Percentiles rank a stretch among this genome's conserved stretches.
Evolutionary conservation across 2,329 filamentous ascomycete genomes (phyloP).

Genomic region (Colletotrichum falcatum): DNA sequence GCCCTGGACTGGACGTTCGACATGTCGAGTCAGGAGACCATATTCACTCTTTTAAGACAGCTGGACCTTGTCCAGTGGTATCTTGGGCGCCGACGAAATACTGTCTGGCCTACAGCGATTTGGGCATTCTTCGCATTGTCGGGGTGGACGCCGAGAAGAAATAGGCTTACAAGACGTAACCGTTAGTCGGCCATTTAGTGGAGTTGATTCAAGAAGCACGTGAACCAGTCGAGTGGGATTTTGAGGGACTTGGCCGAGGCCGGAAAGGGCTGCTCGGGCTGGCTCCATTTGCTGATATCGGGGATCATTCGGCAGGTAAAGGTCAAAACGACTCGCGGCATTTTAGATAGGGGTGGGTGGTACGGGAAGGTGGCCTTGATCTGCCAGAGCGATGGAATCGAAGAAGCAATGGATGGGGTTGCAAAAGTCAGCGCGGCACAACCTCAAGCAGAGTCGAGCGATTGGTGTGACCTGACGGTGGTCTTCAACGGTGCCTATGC

Average conservation of each 20-base stretch:
- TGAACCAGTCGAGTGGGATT: no score
- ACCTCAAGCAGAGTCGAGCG: constrained; percentile 7
- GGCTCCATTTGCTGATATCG: not conserved
- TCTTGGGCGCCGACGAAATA: constrained; percentile 83
- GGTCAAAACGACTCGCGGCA: not conserved
- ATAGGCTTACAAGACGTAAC: constrained; percentile 38
- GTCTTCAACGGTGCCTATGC: not conserved
- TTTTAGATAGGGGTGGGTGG: not conserved
- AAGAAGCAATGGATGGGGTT: not conserved
- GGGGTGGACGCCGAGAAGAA: constrained; percentile 66
- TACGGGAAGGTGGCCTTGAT: not conserved
- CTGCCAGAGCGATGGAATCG: not conserved
- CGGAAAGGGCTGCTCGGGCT: not conserved
- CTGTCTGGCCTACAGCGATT: constrained; percentile 78
- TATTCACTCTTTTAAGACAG: constrained; percentile 78
- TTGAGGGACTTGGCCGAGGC: not conserved
- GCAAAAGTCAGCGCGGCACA: constrained; percentile 24
- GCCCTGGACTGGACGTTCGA: constrained; percentile 74
- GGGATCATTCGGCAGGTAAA: not conserved
- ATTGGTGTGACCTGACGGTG: not conserved
- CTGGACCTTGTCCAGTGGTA: constrained; percentile 72
- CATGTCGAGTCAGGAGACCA: constrained; percentile 81
- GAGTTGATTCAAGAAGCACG: not conserved
- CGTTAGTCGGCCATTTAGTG: not conserved
- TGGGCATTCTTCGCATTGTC: constrained; percentile 76